Conservation (phyloP, 2,329 filamentous ascomycete species). For the Penicillium vulpinum region DNA sequence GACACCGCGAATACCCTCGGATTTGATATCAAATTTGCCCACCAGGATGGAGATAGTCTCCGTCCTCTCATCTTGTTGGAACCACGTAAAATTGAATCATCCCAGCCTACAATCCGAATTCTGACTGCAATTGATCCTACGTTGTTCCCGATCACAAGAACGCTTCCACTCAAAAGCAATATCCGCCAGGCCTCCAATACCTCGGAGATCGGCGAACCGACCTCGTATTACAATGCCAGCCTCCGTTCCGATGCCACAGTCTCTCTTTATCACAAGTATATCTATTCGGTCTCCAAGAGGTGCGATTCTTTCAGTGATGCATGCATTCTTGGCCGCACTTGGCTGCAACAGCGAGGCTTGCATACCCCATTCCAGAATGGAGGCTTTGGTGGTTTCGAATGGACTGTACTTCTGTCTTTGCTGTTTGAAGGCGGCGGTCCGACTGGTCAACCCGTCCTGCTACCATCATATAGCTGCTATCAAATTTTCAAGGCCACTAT, state of each 20-base stretch:
- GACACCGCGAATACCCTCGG: constrained; percentile 52
- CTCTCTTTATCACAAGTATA: constrained; percentile 70
- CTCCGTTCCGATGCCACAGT: constrained; percentile 75
- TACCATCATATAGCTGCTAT: constrained; percentile 79
- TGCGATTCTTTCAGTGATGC: constrained; percentile 77
- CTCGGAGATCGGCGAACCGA: constrained; percentile 53
- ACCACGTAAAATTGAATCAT: constrained; percentile 38
- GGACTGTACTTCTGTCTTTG: constrained; percentile 76
- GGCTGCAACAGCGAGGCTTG: constrained; percentile 87
- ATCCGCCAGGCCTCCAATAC: constrained; percentile 57
- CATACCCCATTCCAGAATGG: constrained; percentile 67
- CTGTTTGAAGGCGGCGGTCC: constrained; percentile 75
- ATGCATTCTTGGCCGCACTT: constrained; percentile 80
- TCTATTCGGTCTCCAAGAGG: constrained; percentile 68
- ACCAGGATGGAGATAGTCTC: constrained; percentile 71
- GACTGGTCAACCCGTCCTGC: constrained; percentile 70
- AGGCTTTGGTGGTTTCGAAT: constrained; percentile 93
- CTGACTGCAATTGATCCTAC: constrained; percentile 70
- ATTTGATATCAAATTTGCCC: constrained; percentile 63
- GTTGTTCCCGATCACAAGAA: constrained; percentile 70
- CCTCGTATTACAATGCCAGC: constrained; percentile 86
- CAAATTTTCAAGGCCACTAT: constrained; percentile 92
- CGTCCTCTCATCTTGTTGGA: constrained; percentile 65
- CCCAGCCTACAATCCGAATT: constrained; percentile 56
- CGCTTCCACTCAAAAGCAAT: constrained; percentile 68